Evolutionary conservation across 805 yeast genomes (phyloP), one percentile per base, ranked within the genome.

Genomic region (Isabelozyma heimii): DNA sequence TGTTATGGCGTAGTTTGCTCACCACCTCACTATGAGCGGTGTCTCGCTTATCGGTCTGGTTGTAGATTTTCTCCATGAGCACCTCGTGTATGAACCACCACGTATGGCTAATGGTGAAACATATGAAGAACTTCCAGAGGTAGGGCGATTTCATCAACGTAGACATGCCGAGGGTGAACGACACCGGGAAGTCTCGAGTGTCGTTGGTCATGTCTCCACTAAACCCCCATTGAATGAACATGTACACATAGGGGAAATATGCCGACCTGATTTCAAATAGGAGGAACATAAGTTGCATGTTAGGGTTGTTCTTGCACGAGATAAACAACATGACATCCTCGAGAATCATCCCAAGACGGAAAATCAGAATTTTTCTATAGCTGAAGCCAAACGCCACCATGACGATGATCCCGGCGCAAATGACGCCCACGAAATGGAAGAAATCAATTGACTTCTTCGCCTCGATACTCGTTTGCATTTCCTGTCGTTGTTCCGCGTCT

Each of bases 81-180:
- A 52, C 56, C 37, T 55, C 59, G 14, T 60, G 57, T n/a, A 53
- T n/a, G 35, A 56, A 69, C 74, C 73, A 69, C 72, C 72, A 69
- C 27, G 59, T 37, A 48, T 69, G 73, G 6, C 69, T 70, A 12
- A 65, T 33, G 0, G 44, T 37, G 33, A 55, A 49, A 42, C 56
- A 59, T 12, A 58, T 42, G 16, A 54, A 40, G 5, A 51, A 49
- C 42, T 53, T 56, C 52, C 55, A 51, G 8, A 56, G 51, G 10
- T 50, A 26, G 7, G 43, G 49, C 15, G 59, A 54, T 20, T 20
- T 20, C 8, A 44, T 47, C 8, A 52, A 43, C 8, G 48, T 44
- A 9, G 44, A 40, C 13, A 38, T 14, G 3, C 48, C 15, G 5
- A 40, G 43, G n/a, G 17, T n/a, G 17, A 47, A 37, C 44, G 7